Conservation (phyloP, 306 rosid genomes). For the Vigna unguiculata region DNA sequence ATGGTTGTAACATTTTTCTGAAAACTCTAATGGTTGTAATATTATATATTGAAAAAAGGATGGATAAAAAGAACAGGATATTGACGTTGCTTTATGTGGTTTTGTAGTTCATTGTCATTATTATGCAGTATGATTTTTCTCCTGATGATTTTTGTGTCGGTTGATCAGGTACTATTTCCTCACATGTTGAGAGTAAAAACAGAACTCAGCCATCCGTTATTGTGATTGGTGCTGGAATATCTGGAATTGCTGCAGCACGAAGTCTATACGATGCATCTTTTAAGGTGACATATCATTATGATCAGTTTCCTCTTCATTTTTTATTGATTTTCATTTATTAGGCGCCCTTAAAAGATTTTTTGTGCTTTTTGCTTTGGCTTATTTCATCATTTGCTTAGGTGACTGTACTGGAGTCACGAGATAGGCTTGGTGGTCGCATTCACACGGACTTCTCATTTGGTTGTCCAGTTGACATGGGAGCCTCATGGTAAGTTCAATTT, state of each 20-base stretch:
- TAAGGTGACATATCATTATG: conserved; percentile 55
- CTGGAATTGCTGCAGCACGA: conserved; percentile 86
- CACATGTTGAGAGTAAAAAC: conserved; percentile 49
- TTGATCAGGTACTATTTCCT: conserved; percentile 51
- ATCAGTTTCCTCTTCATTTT: background rate
- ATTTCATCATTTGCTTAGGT: conserved; percentile 57
- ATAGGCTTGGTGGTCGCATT: conserved; percentile 86
- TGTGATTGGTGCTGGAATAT: conserved; percentile 90
- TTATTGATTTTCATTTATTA: background rate
- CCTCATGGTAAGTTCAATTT: conserved; percentile 70
- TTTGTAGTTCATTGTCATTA: conserved; percentile 1
- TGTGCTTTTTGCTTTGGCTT: conserved; percentile 37
- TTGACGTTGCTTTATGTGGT: background rate
- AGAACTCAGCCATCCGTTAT: conserved; percentile 69
- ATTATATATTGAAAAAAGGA: background rate
- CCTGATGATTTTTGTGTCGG: conserved; percentile 44
- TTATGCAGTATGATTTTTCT: background rate
- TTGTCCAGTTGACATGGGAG: conserved; percentile 92
- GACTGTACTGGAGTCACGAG: conserved; percentile 76
- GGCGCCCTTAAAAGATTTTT: background rate
- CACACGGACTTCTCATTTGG: conserved; percentile 84
- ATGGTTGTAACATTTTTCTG: background rate
- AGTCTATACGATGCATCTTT: conserved; percentile 77
- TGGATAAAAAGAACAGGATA: too few relatives aligned
- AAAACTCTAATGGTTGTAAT: background rate